Evolutionary conservation across 352 stramenopile species (phyloP), one percentile per base, ranked within the genome.

Genomic region (Globisporangium lucens): DNA sequence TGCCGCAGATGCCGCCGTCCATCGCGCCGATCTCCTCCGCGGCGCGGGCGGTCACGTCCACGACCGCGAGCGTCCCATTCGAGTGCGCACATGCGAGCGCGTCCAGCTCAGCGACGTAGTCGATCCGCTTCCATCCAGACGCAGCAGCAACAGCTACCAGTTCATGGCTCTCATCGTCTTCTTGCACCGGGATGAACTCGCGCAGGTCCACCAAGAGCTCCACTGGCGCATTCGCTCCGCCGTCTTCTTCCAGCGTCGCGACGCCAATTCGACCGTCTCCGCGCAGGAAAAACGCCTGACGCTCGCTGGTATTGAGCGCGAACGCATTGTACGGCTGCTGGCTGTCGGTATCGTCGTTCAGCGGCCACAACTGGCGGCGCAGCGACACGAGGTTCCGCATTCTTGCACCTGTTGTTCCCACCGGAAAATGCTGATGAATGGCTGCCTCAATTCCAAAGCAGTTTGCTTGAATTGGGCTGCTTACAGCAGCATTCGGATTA

Each of bases 381-480:
- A 91, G 61, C 17, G 76, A 71, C 65, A 90, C 76, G 47, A 91
- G 74, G 62, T 91, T 91, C 38, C 78, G 76, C 83, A 91, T 82
- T 55, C 4, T 55, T 41, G 43, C n/a, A 24, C 12, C 13, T 46
- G 30, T 33, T 24, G 41, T 41, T 38, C 49, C 41, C 3, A 8
- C 13, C 13, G 38, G 38, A 20, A 46, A 46, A 46, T 43, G 27
- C 24, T 58, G 56, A 60, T 62, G 57, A 56, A 46, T 66, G 56
- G 66, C 38, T 71, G 27, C 59, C 57, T 27, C 47, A 55, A 55
- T 55, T 55, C 24, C 29, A 30, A 59, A 27, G 2, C 7, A 17
- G 38, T 15, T n/a, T 58, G 38, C 24, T 24, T 24, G 24, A 24
- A 24, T 27, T 58, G 52, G 52, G 30, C 6, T 13, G 6, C 15